Evolutionary conservation across 2,329 filamentous ascomycete genomes (phyloP).

Genomic region (Xylariaceae sp.): DNA sequence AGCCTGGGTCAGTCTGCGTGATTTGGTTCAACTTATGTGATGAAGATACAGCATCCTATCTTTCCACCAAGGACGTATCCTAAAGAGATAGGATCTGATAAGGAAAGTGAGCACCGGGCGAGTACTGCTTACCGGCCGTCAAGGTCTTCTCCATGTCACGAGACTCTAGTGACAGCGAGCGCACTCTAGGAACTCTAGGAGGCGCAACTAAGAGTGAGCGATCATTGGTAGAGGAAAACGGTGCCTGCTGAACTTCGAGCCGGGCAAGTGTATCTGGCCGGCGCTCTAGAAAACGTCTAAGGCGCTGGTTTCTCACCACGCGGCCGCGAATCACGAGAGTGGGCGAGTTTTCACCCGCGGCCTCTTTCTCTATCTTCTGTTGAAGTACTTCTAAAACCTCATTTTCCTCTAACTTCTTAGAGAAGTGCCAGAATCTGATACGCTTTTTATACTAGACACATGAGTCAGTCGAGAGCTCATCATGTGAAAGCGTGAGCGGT

Average conservation of each 20-base stretch:
- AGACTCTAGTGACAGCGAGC: constrained; percentile 27
- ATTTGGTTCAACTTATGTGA: too few relatives aligned
- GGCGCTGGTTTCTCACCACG: constrained; percentile 47
- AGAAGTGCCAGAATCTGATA: constrained; percentile 50
- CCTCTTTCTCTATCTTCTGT: constrained; percentile 46
- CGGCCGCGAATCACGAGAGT: constrained; percentile 48
- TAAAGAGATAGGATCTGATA: too few relatives aligned
- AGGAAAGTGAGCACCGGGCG: background rate
- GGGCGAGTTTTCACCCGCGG: constrained; percentile 39
- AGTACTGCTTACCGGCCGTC: constrained; percentile 26
- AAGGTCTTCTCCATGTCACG: constrained; percentile 32
- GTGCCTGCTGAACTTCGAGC: constrained; percentile 12
- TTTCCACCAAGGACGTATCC: too few relatives aligned
- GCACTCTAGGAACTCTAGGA: constrained; percentile 20
- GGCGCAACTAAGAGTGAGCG: constrained; percentile 8
- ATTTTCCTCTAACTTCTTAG: constrained; percentile 50
- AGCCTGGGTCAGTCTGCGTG: constrained; percentile 11
- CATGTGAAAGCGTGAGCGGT: background rate
- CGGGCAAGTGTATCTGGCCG: constrained; percentile 39
- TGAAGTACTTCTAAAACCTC: constrained; percentile 49
- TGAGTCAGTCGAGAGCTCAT: constrained; percentile 33
- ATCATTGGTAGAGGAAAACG: constrained; percentile 6
- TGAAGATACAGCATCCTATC: too few relatives aligned
- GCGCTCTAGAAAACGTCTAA: constrained; percentile 48
- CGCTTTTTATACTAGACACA: constrained; percentile 46